Percentiles rank a stretch among this genome's conserved stretches.
These are phyloP conservation scores for Trichoderma atroviride DNA, from an alignment of 2,329 filamentous ascomycete genomes.

Conservation along the genomic window DNA sequence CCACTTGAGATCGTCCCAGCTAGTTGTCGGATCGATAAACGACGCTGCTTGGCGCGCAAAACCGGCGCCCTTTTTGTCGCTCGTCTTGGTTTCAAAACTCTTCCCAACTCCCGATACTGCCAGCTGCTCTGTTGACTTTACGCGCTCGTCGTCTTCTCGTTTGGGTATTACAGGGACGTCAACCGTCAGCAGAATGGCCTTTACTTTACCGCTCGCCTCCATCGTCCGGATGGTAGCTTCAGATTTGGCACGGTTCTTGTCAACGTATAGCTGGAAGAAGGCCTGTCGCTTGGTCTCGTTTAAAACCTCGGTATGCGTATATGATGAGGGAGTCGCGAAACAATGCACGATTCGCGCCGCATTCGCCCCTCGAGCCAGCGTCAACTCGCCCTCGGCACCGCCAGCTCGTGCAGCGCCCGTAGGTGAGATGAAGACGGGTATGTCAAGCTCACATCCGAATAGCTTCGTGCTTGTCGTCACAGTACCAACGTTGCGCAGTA, in stretches of 20 bases:
- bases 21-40: constrained; percentile 15
- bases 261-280: constrained; percentile 14
- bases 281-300: constrained; percentile 15
- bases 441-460: constrained; percentile 19
- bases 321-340: constrained; percentile 17
- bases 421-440: constrained; percentile 18
- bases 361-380: constrained; percentile 12
- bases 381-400: constrained; percentile 17
- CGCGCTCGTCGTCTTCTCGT: constrained; percentile 18
- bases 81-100: not conserved
- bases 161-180: constrained; percentile 16
- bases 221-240: constrained; percentile 14
- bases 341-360: constrained; percentile 11
- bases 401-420: constrained; percentile 15
- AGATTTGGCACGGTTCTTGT: constrained; percentile 13
- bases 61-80: constrained; percentile 13
- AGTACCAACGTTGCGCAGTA: not conserved
- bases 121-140: constrained; percentile 8
- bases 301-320: not conserved
- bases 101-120: not conserved
- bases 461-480: constrained; percentile 11
- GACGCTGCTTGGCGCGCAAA: constrained; percentile 14
- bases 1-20: constrained; percentile 21
- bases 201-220: constrained; percentile 16
- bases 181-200: constrained; percentile 12